Conservation (phyloP, 306 rosid species). For the Leucaena leucocephala region DNA sequence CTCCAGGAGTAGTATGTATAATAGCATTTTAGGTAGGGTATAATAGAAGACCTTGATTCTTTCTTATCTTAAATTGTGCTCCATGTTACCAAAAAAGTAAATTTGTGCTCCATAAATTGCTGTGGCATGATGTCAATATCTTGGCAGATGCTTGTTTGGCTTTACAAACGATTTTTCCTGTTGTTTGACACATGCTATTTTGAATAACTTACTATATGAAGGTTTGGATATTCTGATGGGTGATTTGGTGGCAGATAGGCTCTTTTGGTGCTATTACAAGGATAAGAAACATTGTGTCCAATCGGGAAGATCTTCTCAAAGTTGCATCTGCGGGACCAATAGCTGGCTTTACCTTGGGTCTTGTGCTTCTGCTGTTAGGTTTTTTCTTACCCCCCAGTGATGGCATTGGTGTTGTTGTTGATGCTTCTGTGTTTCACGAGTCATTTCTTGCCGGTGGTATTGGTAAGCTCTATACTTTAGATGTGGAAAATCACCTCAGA, state of each 20-base stretch:
- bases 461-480: constrained; percentile 58
- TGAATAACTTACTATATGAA: constrained; percentile 7
- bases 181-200: constrained; percentile 14
- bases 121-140: constrained; percentile 25
- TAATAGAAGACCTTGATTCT: background rate
- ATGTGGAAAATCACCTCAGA: background rate
- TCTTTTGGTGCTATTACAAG: constrained; percentile 96
- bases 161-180: constrained; percentile 9
- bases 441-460: constrained; percentile 92
- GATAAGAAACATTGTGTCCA: constrained; percentile 82
- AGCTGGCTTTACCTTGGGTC: constrained; percentile 85
- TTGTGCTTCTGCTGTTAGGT: constrained; percentile 81
- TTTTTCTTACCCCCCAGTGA: constrained; percentile 88
- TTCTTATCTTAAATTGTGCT: background rate
- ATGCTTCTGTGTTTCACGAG: constrained; percentile 94
- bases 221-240: constrained; percentile 50
- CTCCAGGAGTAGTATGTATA: too few relatives aligned
- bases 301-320: constrained; percentile 92
- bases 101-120: constrained; percentile 4
- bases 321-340: constrained; percentile 94
- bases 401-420: constrained; percentile 81
- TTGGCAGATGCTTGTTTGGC: background rate
- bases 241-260: constrained; percentile 97
- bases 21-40: constrained; percentile 6
- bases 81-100: too few relatives aligned